These are phyloP conservation scores for Trichoderma asperelloides DNA, from an alignment of 495 filamentous ascomycete genomes.

Conservation along the genomic window DNA sequence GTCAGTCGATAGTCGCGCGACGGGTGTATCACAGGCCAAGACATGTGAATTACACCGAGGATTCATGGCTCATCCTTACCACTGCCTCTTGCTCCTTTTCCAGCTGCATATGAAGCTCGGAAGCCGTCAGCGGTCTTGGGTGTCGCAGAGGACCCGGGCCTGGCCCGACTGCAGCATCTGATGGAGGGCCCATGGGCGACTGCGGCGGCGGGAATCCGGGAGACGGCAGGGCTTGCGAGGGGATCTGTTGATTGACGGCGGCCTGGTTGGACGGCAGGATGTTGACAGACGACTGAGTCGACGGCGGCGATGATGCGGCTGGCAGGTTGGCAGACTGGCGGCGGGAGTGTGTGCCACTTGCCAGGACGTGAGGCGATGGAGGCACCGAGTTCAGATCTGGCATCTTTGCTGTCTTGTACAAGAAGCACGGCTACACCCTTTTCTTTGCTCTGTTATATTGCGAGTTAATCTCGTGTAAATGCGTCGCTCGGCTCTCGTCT, in stretches of 20 bases:
- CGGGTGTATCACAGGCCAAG: not conserved
- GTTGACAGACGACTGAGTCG: conserved; percentile 26
- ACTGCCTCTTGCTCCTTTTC: conserved; percentile 95
- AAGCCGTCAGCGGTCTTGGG: conserved; percentile 74
- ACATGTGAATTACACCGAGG: not conserved
- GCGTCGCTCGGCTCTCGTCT: not conserved
- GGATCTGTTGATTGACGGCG: conserved; percentile 38
- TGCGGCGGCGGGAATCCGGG: conserved; percentile 38
- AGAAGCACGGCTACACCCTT: not conserved
- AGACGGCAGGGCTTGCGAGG: conserved; percentile 38
- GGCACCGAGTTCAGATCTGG: conserved; percentile 56
- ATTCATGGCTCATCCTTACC: conserved; percentile 39
- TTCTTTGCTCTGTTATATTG: not conserved
- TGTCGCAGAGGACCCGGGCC: conserved; percentile 69
- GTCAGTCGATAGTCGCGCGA: conserved; percentile 7
- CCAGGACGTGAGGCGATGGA: conserved; percentile 41
- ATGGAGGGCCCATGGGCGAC: conserved; percentile 23
- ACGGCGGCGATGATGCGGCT: conserved; percentile 20
- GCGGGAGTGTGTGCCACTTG: conserved; percentile 15
- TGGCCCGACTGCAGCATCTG: conserved; percentile 41
- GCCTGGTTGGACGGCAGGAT: conserved; percentile 47
- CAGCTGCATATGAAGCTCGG: conserved; percentile 74
- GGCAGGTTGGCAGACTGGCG: conserved; percentile 23
- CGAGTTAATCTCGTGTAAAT: not conserved
- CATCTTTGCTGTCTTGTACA: conserved; percentile 24